phyloP scores from a whole-genome alignment of 164 flowering plant genomes.

The Tetracentron sinense region DNA sequence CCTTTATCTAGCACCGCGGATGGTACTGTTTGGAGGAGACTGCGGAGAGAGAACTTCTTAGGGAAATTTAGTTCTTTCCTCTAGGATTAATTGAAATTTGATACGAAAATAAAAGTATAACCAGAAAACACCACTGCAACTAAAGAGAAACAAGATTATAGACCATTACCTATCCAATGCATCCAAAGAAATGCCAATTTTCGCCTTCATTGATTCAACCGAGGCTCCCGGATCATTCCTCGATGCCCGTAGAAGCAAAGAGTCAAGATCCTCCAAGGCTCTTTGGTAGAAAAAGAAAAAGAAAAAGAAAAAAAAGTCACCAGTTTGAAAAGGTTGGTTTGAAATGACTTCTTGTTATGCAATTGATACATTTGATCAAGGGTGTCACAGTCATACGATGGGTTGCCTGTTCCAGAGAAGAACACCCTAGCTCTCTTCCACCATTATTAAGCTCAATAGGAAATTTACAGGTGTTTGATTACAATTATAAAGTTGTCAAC shows the following conservation, averaged over 20 bases:
- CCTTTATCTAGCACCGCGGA: slow-evolving; percentile 62
- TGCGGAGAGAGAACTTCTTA: slow-evolving; percentile 18
- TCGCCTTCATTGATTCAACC: slow-evolving; percentile 56
- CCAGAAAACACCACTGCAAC: no score
- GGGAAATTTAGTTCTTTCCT: neutral
- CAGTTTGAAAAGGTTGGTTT: slow-evolving; percentile 7
- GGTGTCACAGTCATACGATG: no score
- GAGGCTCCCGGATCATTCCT: slow-evolving; percentile 64
- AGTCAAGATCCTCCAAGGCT: slow-evolving; percentile 87
- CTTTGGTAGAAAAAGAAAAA: no score
- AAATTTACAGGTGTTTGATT: neutral
- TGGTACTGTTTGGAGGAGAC: slow-evolving; percentile 83
- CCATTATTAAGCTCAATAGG: neutral
- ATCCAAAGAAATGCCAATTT: slow-evolving; percentile 47
- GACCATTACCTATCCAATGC: slow-evolving; percentile 67
- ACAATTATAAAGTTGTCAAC: neutral
- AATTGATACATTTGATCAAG: neutral
- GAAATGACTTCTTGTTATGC: neutral
- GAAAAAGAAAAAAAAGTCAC: slow-evolving; percentile 5
- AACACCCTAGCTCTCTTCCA: neutral
- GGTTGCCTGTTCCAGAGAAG: neutral
- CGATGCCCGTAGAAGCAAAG: slow-evolving; percentile 73
- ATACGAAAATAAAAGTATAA: no score
- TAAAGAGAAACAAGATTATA: neutral
- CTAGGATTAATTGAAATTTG: neutral